Evolutionary conservation across 1,284 basidiomycete species (phyloP).

Genomic region (Cryptococcus hybrid): DNA sequence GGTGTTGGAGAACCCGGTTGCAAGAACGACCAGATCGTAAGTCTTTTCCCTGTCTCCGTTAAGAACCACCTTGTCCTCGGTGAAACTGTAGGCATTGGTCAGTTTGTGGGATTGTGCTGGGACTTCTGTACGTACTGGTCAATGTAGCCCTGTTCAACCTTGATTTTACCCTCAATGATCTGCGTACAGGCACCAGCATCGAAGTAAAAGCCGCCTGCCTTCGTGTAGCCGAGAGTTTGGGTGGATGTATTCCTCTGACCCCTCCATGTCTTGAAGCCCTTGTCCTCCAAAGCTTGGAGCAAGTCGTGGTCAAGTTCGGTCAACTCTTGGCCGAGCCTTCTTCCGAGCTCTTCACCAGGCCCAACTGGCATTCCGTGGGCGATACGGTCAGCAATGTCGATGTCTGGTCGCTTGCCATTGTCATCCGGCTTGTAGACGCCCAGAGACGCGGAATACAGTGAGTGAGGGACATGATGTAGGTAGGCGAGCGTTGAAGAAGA

Average conservation of each 20-base stretch:
- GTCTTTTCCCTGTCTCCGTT: conserved; percentile 51
- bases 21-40: conserved; percentile 66
- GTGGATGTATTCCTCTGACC: conserved; percentile 24
- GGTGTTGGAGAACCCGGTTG: conserved; percentile 57
- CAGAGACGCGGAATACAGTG: conserved; percentile 49
- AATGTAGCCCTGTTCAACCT: conserved; percentile 29
- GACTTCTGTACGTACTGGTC: conserved; percentile 3
- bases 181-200: conserved; percentile 34
- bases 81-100: conserved; percentile 9
- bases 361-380: conserved; percentile 50
- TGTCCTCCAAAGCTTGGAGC: conserved; percentile 56
- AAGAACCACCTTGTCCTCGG: conserved; percentile 23
- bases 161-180: conserved; percentile 34
- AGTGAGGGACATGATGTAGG: conserved; percentile 58
- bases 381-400: conserved; percentile 53
- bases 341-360: conserved; percentile 24
- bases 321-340: conserved; percentile 19
- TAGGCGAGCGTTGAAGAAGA: conserved; percentile 62
- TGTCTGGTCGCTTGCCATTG: conserved; percentile 49
- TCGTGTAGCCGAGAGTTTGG: conserved; percentile 20
- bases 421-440: conserved; percentile 44
- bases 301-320: conserved; percentile 48
- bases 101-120: background rate
- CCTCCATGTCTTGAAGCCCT: conserved; percentile 51
- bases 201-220: conserved; percentile 37